Base-by-base conservation (phyloP, 352 stramenopile species). In the Plasmopara viticola region DNA sequence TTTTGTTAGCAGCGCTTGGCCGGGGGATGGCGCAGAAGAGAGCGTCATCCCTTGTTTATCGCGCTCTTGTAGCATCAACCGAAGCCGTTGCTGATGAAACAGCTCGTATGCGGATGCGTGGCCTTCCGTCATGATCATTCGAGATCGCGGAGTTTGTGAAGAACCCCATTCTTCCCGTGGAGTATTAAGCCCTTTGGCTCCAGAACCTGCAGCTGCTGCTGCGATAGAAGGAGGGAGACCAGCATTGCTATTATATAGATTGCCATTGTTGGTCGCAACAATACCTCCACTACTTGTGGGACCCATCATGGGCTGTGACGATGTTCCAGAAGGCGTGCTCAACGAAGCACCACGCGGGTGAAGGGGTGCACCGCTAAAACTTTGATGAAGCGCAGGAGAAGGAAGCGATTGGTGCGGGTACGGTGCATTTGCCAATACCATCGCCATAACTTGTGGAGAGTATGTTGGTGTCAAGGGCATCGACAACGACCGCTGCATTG, bases 1-100 rank as follows among this genome's bases (percentile, higher is more conserved):
- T 55, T 91, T 92, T n/a, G 84, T 94, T 7, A 94, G 68, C 68
- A 94, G 68, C 8, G 84, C 84, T 64, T 94, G 84, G 5, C 84
- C 84, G 18, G 84, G 84, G 14, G 84, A 94, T 17, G 82, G 81
- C 7, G 79, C 81, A 1, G 81, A 88, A 0, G 76, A 86, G 39
- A 94, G 56, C 40, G 82, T 77, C 58, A 90, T 72, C 4, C 76
- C 84, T n/a, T 88, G 77, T 39, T 84, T 82, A 38, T 92, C 81
- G 14, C 84, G 75, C 44, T 94, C 84, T 44, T 94, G 75, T 25
- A 92, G 58, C 76, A 94, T 94, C 40, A 94, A 51, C 12, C 81
- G 76, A 53, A 94, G 65, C 14, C 84, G 62, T 50, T 94, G 84
- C 51, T 94, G 81, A 53, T 94, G 84, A 53, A 94, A 92, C 12